phyloP scores from a whole-genome alignment of 441 rosid genomes.

The Gossypium schwendimanii region DNA sequence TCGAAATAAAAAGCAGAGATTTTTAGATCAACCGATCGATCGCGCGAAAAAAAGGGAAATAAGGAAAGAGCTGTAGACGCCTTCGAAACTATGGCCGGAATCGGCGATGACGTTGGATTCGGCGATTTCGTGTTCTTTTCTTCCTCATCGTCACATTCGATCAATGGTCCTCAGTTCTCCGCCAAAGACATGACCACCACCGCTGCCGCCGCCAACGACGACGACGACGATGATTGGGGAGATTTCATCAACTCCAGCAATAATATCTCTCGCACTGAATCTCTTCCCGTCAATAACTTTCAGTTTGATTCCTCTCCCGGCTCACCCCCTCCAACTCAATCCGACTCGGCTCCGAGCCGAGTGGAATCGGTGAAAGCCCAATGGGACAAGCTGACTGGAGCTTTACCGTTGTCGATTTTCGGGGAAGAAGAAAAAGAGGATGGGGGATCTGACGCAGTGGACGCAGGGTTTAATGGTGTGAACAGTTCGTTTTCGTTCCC shows the following conservation, averaged over 20 bases:
- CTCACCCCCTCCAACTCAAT: constrained; percentile 15
- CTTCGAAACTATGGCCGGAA: constrained; percentile 18
- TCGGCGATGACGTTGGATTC: constrained; percentile 35
- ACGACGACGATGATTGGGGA: constrained; percentile 62
- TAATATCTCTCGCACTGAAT: constrained; percentile 19
- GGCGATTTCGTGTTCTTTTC: constrained; percentile 42
- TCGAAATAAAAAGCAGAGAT: background rate
- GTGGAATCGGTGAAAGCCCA: constrained; percentile 26
- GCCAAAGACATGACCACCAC: background rate
- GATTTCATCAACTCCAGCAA: constrained; percentile 46
- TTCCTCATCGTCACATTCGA: constrained; percentile 13
- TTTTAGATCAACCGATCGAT: background rate
- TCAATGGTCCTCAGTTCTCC: constrained; percentile 36
- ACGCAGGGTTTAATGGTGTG: constrained; percentile 24
- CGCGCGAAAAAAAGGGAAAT: constrained; percentile 5
- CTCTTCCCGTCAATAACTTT: constrained; percentile 19
- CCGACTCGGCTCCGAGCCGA: constrained; percentile 24
- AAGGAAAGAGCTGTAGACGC: constrained; percentile 2
- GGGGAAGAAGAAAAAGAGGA: constrained; percentile 47
- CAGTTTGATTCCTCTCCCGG: constrained; percentile 15
- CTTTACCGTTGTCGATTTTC: constrained; percentile 72
- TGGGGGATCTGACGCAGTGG: constrained; percentile 33
- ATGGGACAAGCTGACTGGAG: constrained; percentile 48
- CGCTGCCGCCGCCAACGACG: background rate
- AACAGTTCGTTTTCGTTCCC: constrained; percentile 17